Evolutionary conservation across 768 basidiomycete species (phyloP).

Genomic region (Lactarius tabidus): DNA sequence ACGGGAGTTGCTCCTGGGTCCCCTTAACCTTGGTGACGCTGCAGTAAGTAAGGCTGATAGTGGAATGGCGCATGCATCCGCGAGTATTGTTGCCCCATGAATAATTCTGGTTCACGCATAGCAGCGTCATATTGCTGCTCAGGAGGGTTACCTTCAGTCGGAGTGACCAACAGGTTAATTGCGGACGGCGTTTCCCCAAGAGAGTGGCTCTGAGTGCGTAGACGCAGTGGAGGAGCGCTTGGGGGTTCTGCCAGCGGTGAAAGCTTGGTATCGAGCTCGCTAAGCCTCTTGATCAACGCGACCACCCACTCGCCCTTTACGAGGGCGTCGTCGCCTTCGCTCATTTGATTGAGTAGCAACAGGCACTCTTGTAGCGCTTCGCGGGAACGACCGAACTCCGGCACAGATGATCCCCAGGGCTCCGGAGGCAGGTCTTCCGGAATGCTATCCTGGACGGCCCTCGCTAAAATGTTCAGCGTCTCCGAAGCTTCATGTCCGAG

Average conservation of each 20-base stretch:
- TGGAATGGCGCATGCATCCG: background rate
- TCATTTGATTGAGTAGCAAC: background rate
- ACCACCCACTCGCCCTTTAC: background rate
- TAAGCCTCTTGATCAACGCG: background rate
- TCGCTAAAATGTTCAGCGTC: background rate
- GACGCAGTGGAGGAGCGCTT: background rate
- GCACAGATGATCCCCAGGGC: background rate
- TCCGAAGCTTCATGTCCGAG: background rate
- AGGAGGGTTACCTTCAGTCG: background rate
- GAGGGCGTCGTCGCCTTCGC: background rate
- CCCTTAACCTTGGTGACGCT: background rate
- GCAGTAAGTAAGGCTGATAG: background rate
- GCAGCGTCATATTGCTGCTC: background rate
- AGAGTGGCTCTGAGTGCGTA: background rate
- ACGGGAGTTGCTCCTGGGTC: background rate
- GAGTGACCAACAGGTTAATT: background rate
- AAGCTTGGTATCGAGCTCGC: constrained; percentile 4
- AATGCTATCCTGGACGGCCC: background rate
- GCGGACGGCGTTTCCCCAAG: background rate
- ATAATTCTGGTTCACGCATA: background rate
- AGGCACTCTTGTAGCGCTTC: background rate
- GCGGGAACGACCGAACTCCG: background rate
- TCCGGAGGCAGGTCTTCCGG: background rate
- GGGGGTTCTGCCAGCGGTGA: background rate
- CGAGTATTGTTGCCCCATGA: background rate